These are phyloP conservation scores for Ormosia semicastrata DNA, from an alignment of 306 rosid species.

Conservation along the genomic window DNA sequence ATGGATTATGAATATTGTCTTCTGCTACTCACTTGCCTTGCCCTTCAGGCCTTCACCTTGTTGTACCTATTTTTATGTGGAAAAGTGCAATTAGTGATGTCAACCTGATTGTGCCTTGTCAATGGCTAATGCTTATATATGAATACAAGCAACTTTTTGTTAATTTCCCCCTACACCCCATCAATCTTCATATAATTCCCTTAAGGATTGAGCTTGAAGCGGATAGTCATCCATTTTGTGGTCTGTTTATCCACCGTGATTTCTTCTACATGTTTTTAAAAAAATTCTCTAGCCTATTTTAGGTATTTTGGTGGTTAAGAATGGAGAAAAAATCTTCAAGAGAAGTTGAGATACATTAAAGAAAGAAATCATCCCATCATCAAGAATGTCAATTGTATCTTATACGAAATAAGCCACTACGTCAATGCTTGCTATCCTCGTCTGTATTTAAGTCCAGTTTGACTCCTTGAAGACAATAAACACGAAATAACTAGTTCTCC, in stretches of 20 bases:
- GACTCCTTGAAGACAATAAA: not conserved
- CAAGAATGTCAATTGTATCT: not conserved
- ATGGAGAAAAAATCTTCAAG: not conserved
- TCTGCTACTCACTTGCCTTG: not conserved
- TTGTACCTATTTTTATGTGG: conserved; percentile 9
- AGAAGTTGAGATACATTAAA: not conserved
- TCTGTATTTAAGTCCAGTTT: not conserved
- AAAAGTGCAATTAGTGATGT: conserved; percentile 5
- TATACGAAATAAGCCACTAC: not conserved
- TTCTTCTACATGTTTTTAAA: not conserved
- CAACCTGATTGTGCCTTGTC: conserved; percentile 9
- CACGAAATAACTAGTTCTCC: not conserved
- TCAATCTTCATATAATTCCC: not conserved
- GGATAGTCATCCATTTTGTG: conserved; percentile 5
- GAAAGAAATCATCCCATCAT: not conserved
- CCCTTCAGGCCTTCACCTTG: not conserved
- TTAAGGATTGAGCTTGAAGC: not conserved
- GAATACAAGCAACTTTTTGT: not conserved
- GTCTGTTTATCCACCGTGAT: not conserved
- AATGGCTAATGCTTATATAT: not conserved
- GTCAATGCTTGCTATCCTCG: not conserved
- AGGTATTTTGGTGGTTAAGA: not conserved
- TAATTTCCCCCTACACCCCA: not conserved
- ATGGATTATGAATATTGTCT: conserved; percentile 16
- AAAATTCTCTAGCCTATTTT: not conserved